Conservation (phyloP, 2,329 filamentous ascomycete species). For the Dryadomyces quercus-mongolicae region DNA sequence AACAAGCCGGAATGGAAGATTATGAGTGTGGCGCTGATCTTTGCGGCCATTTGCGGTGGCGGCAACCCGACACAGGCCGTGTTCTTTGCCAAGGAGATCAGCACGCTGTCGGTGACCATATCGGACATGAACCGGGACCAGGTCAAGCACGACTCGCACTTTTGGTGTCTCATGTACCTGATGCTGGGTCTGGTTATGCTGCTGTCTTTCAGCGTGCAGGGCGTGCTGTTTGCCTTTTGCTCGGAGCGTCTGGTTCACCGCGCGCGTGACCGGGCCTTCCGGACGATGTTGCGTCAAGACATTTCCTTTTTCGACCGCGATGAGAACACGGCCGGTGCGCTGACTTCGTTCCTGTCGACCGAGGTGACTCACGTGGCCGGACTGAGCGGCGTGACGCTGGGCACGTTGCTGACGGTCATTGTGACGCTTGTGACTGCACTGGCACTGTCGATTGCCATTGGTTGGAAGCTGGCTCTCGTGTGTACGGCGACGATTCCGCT, state of each 20-base stretch:
- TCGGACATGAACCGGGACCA: conserved; percentile 33
- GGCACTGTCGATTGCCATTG: conserved; percentile 28
- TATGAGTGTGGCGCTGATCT: conserved; percentile 64
- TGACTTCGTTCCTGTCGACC: conserved; percentile 81
- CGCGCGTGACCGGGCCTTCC: conserved; percentile 71
- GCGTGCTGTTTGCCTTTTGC: conserved; percentile 67
- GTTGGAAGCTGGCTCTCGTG: conserved; percentile 32
- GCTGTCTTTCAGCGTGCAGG: conserved; percentile 55
- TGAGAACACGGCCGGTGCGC: conserved; percentile 76
- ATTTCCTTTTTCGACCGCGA: conserved; percentile 84
- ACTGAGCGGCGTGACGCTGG: conserved; percentile 75
- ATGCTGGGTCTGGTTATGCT: conserved; percentile 70
- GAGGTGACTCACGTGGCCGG: conserved; percentile 84
- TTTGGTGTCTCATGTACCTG: conserved; percentile 82
- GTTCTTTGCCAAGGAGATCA: conserved; percentile 83
- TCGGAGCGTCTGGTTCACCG: conserved; percentile 79
- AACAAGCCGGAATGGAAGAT: conserved; percentile 59
- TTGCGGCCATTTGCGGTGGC: conserved; percentile 65
- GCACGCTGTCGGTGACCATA: conserved; percentile 28
- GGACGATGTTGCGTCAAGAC: conserved; percentile 82
- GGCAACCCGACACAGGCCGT: conserved; percentile 55
- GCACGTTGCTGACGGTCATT: conserved; percentile 67
- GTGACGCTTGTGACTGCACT: conserved; percentile 72
- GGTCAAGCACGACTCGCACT: conserved; percentile 60
- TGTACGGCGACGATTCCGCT: conserved; percentile 27